phyloP scores from a whole-genome alignment of 2,329 filamentous ascomycete genomes.

The Beauveria australis region DNA sequence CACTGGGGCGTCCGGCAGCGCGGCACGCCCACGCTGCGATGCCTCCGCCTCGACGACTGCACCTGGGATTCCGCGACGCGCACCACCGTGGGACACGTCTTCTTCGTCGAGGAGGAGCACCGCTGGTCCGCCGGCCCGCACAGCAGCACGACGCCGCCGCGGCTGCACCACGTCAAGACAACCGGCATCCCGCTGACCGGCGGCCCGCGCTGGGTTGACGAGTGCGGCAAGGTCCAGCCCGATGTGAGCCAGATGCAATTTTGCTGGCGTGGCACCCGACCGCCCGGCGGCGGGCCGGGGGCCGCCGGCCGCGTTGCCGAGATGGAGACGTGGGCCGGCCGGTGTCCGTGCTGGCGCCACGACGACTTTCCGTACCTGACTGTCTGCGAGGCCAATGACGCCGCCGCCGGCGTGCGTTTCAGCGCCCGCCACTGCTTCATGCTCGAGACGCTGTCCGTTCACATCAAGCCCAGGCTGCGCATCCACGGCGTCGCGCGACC shows the following conservation, averaged over 20 bases:
- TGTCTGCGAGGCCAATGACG: constrained; percentile 36
- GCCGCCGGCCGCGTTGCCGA: not conserved
- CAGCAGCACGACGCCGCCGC: constrained; percentile 29
- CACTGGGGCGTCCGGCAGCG: constrained; percentile 46
- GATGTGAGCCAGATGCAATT: constrained; percentile 26
- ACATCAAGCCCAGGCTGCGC: constrained; percentile 31
- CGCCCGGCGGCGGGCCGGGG: not conserved
- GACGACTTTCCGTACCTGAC: constrained; percentile 45
- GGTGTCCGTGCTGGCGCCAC: constrained; percentile 45
- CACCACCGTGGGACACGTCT: constrained; percentile 31
- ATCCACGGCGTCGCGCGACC: constrained; percentile 20
- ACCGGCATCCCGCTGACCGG: constrained; percentile 47
- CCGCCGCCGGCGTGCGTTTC: constrained; percentile 35
- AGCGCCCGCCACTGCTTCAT: constrained; percentile 39
- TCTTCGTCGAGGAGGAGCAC: constrained; percentile 49
- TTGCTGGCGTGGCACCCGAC: constrained; percentile 27
- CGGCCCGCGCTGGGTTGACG: constrained; percentile 43
- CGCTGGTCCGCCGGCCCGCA: constrained; percentile 40
- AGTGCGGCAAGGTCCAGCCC: constrained; percentile 29
- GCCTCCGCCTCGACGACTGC: constrained; percentile 39
- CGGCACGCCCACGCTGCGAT: constrained; percentile 39
- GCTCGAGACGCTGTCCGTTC: constrained; percentile 37
- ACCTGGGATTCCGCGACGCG: constrained; percentile 27
- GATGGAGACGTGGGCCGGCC: constrained; percentile 16
- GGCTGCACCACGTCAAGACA: constrained; percentile 36